Evolutionary conservation across 73 alveolate species (phyloP), one percentile per base, ranked within the genome.

Genomic region (Paramecium sexaurelia): DNA sequence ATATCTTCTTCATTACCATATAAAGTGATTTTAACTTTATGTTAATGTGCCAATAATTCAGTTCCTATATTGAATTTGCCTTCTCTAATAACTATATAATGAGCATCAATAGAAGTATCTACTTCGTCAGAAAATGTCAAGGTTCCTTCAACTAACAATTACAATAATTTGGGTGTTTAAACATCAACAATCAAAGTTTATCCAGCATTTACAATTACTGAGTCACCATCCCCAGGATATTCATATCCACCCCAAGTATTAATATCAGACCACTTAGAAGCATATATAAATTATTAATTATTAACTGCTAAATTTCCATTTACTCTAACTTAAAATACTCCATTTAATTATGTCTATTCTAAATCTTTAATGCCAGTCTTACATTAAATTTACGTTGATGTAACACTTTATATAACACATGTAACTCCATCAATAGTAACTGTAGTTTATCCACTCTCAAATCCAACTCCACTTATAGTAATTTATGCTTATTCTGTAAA

Each of bases 191-290:
- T 68, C 24, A 95, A 87, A 27, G 94, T 87, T 35, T 67, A 61
- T 10, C 98, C 98, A 5, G 45, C 40, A 29, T 95, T 95, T 22
- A 95, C 90, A 39, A 67, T 69, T 1, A 95, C 92, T 27, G 95
- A 55, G 26, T 95, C 98, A 1, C 96, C 96, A 56, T 87, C 95
- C 1, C 91, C 68, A 17, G 98, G 98, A 19, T 93, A 87, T 55
- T 94, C 95, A 68, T 94, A 96, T 20, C 95, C 94, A n/a, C 98
- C 98, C 98, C 98, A 95, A 41, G 98, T 95, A 15, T 85, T 51
- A 7, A 78, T 37, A 15, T 78, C 94, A 8, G 96, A 92, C 97
- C 97, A 95, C 7, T 29, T 37, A 55, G 83, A 75, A 27, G 92
- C 97, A 68, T 95, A 95, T 6, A 78, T 84, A 73, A 84, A 94